Evolutionary conservation across 352 stramenopile genomes (phyloP), one percentile per base, ranked within the genome.

Genomic region (Phytophthora multivora): DNA sequence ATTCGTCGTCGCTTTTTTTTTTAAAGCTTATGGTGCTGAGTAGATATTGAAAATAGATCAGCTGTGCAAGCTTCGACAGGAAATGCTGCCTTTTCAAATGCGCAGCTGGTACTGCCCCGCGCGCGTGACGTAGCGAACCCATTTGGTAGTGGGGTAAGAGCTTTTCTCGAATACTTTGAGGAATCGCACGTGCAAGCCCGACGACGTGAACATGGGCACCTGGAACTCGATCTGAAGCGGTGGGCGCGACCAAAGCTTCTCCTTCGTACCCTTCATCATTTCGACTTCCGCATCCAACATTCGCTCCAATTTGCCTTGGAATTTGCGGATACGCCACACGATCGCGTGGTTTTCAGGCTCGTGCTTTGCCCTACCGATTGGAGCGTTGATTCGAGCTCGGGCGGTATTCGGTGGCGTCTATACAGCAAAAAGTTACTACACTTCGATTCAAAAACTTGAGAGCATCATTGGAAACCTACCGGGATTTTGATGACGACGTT

Each of bases 121-220:
- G 53, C 98, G 97, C 13, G 97, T 98, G 65, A 99, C 97, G 76
- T 99, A 99, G 71, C 96, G 93, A 30, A 99, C 97, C 97, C 97
- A 99, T 83, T 98, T 97, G 73, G 96, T 98, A 18, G 95, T 98
- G 59, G 97, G 88, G 80, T 99, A 99, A 35, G 95, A 98, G 65
- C 90, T 98, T 82, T 99, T 99, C 72, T 99, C 97, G 62, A 98
- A 99, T 2, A 99, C 97, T 70, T 98, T 98, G 61, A 99, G 89
- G 80, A 99, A 99, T 31, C 96, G 93, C 50, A 99, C 97, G 73
- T 99, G 95, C 8, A 99, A 88, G 9, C 97, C 97, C 28, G 95
- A 99, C 7, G 95, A 88, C 19, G 96, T 99, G 79, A 99, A 99
- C 97, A 99, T 99, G 25, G 97, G 97, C 59, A 99, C 83, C 57